Evolutionary conservation across 306 rosid species (phyloP).

Genomic region (Begonia fuchsioides): DNA sequence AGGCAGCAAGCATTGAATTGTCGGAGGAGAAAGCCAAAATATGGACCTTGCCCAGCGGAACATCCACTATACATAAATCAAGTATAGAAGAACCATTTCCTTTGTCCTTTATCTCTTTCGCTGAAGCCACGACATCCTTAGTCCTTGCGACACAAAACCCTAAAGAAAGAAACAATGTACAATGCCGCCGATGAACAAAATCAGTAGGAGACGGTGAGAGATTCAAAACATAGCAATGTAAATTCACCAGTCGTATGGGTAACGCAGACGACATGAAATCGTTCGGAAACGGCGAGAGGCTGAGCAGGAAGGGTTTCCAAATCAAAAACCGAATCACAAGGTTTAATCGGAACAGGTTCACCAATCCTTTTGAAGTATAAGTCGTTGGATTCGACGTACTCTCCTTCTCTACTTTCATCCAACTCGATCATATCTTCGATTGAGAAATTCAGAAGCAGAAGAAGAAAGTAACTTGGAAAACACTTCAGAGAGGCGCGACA

Average conservation of each 20-base stretch:
- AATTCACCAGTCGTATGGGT: conserved; percentile 46
- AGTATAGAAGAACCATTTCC: conserved; percentile 38
- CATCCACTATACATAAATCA: conserved; percentile 44
- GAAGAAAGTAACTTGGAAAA: no score
- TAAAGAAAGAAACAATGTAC: conserved; percentile 2
- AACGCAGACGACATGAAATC: conserved; percentile 41
- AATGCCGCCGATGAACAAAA: no score
- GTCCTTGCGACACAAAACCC: conserved; percentile 68
- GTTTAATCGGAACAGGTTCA: conserved; percentile 41
- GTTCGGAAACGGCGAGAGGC: conserved; percentile 69
- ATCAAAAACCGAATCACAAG: conserved; percentile 26
- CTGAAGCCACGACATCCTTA: conserved; percentile 49
- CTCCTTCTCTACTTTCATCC: conserved; percentile 41
- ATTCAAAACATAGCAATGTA: no score
- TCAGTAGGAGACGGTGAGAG: no score
- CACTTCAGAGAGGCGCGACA: no score
- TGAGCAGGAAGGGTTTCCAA: conserved; percentile 33
- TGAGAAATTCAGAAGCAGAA: not conserved
- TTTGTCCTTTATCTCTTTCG: conserved; percentile 33
- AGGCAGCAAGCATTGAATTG: conserved; percentile 44
- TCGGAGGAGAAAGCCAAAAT: conserved; percentile 53
- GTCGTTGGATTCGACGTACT: conserved; percentile 17
- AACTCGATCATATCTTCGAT: conserved; percentile 8
- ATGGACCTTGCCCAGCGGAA: conserved; percentile 43
- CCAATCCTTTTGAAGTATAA: conserved; percentile 59